Base-by-base conservation (phyloP, 176 grass and related monocot species). In the Triticum monococcum region DNA sequence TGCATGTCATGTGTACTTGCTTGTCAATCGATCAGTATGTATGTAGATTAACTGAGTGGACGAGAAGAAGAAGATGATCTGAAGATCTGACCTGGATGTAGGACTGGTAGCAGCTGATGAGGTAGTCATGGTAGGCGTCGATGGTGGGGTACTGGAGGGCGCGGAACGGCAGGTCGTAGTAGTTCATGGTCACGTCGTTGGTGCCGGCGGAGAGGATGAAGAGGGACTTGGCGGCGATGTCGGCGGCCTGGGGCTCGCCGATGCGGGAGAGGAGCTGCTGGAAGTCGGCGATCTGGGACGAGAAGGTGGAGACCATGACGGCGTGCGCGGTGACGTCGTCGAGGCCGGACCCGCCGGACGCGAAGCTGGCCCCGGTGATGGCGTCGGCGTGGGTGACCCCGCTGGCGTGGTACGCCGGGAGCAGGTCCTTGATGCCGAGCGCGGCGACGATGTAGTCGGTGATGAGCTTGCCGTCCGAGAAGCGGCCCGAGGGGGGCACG, bases 401-500 rank as follows among this genome's bases (percentile, higher is more conserved):
- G 30, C 3, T 0, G 76, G 63, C 61, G 69, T 81, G 78, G 85
- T 84, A 88, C 84, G 91, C 52, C 3, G 94, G 94, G 1, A 96
- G 89, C 28, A 85, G 72, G 23, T 84, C 89, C 77, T 86, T 91
- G 87, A 93, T 80, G 61, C 87, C 85, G 22, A 96, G 81, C 54
- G 94, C 81, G 32, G 88, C 69, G 3, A 91, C 86, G 78, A 97
- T 78, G 88, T 71, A 97, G 86, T 94, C 95, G 43, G 88, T 71
- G 76, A 92, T 85, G 63, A 94, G 83, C 81, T 90, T 92, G 56
- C 95, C 95, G 79, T 94, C 73, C 1, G 80, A 75, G 92, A 97
- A 97, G 45, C 95, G 70, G 24, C 92, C 92, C 36, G 95, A 92
- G 37, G 90, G 64, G 22, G 90, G 54, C 2, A 9, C 64, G 77